A percentile compares a stretch with the other conserved stretches of the same genome.
phyloP scores from a whole-genome alignment of 495 filamentous ascomycete genomes.

The Neurospora terricola region DNA sequence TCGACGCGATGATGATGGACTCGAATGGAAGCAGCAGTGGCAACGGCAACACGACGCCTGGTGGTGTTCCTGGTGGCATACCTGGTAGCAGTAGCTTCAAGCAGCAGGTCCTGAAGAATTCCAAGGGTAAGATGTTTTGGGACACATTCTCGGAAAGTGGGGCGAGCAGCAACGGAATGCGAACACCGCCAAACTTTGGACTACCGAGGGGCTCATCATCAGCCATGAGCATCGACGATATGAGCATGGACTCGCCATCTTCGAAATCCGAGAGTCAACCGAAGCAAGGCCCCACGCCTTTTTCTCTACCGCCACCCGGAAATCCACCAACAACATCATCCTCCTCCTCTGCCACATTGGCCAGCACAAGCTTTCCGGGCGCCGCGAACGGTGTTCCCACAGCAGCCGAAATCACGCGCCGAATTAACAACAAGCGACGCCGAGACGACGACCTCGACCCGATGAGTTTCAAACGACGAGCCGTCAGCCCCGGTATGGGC shows the following conservation, averaged over 20 bases:
- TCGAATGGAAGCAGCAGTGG: conserved; percentile 17
- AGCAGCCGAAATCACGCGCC: conserved; percentile 57
- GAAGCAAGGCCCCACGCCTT: conserved; percentile 1
- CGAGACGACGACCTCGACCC: conserved; percentile 90
- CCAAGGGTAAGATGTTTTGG: conserved; percentile 69
- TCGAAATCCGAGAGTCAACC: conserved; percentile 23
- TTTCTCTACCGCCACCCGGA: background rate
- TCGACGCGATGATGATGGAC: conserved; percentile 51
- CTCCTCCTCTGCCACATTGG: background rate
- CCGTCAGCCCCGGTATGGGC: conserved; percentile 88
- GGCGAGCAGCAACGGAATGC: conserved; percentile 38
- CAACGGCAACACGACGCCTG: conserved; percentile 38
- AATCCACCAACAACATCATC: background rate
- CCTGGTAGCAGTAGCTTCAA: conserved; percentile 48
- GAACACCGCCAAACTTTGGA: conserved; percentile 47
- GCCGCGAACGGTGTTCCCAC: conserved; percentile 37
- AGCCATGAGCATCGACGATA: conserved; percentile 56
- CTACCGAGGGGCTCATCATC: conserved; percentile 48
- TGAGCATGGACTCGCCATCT: conserved; percentile 65
- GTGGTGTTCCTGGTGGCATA: background rate
- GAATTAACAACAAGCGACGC: conserved; percentile 64
- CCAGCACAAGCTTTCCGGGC: conserved; percentile 25
- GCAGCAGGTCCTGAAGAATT: conserved; percentile 59
- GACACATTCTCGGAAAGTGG: conserved; percentile 54
- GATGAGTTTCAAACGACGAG: conserved; percentile 80